Percentiles rank a stretch among this genome's conserved stretches.
Conservation (phyloP, 257 asterid genomes). For the Lycium barbarum region DNA sequence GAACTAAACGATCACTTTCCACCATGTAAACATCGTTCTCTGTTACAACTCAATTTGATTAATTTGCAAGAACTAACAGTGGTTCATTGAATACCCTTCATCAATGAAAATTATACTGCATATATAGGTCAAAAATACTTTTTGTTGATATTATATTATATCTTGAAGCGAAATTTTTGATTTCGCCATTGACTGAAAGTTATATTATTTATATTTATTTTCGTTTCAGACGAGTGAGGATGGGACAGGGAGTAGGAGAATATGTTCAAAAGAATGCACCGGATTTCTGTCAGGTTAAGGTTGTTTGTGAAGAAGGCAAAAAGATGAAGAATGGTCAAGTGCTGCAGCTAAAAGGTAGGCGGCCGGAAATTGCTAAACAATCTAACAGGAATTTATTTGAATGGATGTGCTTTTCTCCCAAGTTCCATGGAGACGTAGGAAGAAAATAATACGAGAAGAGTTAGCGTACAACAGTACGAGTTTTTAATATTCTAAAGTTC, state of each 20-base stretch:
- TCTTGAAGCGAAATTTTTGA: too few relatives aligned
- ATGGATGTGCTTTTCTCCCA: slow-evolving; percentile 56
- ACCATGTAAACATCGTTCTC: slow-evolving; percentile 15
- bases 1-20: slow-evolving; percentile 41
- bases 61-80: too few relatives aligned
- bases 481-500: too few relatives aligned
- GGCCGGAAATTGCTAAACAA: slow-evolving; percentile 36
- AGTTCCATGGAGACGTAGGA: neutral
- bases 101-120: too few relatives aligned
- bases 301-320: slow-evolving; percentile 48
- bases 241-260: slow-evolving; percentile 68
- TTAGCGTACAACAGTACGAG: neutral
- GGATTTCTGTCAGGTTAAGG: slow-evolving; percentile 59
- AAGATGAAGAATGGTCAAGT: neutral
- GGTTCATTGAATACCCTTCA: too few relatives aligned
- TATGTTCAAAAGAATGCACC: slow-evolving; percentile 76
- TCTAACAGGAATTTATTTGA: slow-evolving; percentile 62
- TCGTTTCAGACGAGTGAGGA: slow-evolving; percentile 55
- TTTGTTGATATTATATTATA: too few relatives aligned
- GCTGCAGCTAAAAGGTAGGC: neutral
- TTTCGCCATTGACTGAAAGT: too few relatives aligned
- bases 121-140: too few relatives aligned
- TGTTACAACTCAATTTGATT: too few relatives aligned
- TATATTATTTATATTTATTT: neutral
- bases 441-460: neutral